A percentile compares a stretch with the other conserved stretches of the same genome.
Evolutionary conservation across 208 protist species (phyloP).

Genomic region (Jaenimonas drosophilae): DNA sequence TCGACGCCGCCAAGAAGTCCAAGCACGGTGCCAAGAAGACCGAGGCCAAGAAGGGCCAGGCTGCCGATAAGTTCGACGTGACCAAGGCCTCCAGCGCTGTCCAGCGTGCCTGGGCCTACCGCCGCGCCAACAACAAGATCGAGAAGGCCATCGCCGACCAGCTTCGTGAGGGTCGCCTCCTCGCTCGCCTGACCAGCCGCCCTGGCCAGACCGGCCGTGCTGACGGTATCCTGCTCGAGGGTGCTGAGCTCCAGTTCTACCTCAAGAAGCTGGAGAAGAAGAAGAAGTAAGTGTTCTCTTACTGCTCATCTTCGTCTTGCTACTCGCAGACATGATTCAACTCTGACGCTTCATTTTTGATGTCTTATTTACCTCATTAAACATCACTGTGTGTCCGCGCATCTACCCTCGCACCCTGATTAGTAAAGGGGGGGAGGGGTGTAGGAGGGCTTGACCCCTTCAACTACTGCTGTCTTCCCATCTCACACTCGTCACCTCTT

Average conservation of each 20-base stretch:
- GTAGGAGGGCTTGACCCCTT: too few relatives aligned
- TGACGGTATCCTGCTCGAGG: slow-evolving; percentile 99
- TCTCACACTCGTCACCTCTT: too few relatives aligned
- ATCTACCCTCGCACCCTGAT: too few relatives aligned
- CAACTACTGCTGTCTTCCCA: too few relatives aligned
- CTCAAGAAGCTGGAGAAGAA: slow-evolving; percentile 97
- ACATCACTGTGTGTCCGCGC: too few relatives aligned
- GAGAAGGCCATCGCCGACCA: slow-evolving; percentile 87
- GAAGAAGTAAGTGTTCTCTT: slow-evolving; percentile 79
- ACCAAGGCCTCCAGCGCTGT: slow-evolving; percentile 51
- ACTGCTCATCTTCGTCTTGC: too few relatives aligned
- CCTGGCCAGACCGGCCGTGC: slow-evolving; percentile 97
- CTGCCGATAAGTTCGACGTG: slow-evolving; percentile 63
- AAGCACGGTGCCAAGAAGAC: slow-evolving; percentile 22
- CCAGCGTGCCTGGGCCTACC: slow-evolving; percentile 71
- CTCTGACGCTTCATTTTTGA: too few relatives aligned
- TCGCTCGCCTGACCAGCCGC: slow-evolving; percentile 93
- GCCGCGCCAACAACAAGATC: slow-evolving; percentile 62
- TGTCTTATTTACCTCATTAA: too few relatives aligned
- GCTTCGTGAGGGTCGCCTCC: slow-evolving; percentile 92
- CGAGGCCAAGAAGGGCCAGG: slow-evolving; percentile 74
- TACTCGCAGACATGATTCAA: too few relatives aligned
- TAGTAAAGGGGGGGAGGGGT: too few relatives aligned
- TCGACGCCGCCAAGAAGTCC: slow-evolving; percentile 88
- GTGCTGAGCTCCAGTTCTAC: slow-evolving; percentile 99